Evolutionary conservation across 306 rosid species (phyloP).

Genomic region (Fragaria nilgerrensis): DNA sequence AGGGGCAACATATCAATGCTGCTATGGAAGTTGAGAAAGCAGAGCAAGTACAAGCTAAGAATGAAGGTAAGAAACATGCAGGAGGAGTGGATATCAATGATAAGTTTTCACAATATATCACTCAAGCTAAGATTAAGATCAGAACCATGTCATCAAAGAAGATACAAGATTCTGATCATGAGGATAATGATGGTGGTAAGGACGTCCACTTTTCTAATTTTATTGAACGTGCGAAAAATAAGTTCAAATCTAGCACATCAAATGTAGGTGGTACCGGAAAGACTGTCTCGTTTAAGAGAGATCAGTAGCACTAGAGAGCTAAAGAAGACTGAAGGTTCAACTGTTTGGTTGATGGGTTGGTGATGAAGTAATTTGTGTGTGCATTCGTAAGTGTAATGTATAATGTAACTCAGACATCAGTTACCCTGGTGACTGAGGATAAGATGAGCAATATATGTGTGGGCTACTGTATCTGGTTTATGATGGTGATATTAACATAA

Average conservation of each 20-base stretch:
- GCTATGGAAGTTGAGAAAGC: background rate
- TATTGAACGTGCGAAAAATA: constrained; percentile 39
- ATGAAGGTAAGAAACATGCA: background rate
- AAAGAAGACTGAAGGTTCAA: background rate
- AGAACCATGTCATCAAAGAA: constrained; percentile 31
- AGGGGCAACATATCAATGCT: background rate
- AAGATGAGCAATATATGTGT: background rate
- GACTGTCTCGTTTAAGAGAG: constrained; percentile 32
- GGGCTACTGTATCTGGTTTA: background rate
- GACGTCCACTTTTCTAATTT: constrained; percentile 44
- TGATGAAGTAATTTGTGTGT: background rate
- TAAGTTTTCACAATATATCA: constrained; percentile 38
- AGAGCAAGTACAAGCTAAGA: background rate
- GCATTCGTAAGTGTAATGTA: background rate
- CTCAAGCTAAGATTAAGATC: constrained; percentile 28
- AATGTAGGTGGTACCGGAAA: constrained; percentile 21
- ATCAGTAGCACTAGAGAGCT: constrained; percentile 4
- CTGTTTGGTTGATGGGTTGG: constrained; percentile 5
- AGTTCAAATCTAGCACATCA: constrained; percentile 31
- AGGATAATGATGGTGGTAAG: constrained; percentile 10
- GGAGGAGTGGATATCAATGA: constrained; percentile 35
- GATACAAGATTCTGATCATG: constrained; percentile 21
- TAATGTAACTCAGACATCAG: background rate
- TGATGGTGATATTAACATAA: background rate
- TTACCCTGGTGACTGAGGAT: background rate